Base-by-base conservation (phyloP, 2,329 filamentous ascomycete species). In the Ophiocordyceps camponoti-floridani region DNA sequence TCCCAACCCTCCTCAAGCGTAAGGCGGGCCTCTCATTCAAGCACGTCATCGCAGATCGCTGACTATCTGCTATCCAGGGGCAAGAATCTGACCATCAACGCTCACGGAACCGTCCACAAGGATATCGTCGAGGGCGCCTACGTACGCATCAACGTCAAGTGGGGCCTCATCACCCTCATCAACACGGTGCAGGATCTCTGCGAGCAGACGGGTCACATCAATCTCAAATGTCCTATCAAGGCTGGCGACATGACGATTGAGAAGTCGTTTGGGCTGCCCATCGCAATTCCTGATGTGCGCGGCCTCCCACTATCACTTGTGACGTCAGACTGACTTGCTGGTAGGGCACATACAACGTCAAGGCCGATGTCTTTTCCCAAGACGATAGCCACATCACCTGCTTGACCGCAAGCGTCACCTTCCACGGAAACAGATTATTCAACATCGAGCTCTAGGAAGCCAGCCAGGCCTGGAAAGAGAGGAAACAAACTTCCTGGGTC, bases 1-100 rank as follows among this genome's bases (percentile, higher is more conserved):
- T 33, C 91, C 91, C 13, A 96, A 95, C 63, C 91, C 89, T 48
- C 91, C 91, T 33, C 59, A 75, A 58, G 71, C 87, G 89, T 96
- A 77, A 43, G 52, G 3, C 44, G n/a, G 10, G 33, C n/a, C n/a
- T 8, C 13, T 27, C 23, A 31, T 10, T 2, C 12, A 27, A 31
- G 19, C 19, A 5, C 28, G 28, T 11, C n/a, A 19, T 8, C 18
- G n/a, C 35, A 18, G 6, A 10, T 10, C 35, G 52, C 57, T 62
- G 50, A 61, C 46, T 33, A 8, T 11, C 44, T 38, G 26, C 23
- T 23, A 3, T 23, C 54, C 47, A 96, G 91, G 58, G 91, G 89
- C 55, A 53, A 77, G 54, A 75, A 74, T 18, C 79, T 98, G 45
- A 69, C 72, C 47, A 94, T 98, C 67, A 76, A 77, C 51, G 91